Evolutionary conservation across 83 land plant species (phyloP).

Genomic region (Larix sibirica): DNA sequence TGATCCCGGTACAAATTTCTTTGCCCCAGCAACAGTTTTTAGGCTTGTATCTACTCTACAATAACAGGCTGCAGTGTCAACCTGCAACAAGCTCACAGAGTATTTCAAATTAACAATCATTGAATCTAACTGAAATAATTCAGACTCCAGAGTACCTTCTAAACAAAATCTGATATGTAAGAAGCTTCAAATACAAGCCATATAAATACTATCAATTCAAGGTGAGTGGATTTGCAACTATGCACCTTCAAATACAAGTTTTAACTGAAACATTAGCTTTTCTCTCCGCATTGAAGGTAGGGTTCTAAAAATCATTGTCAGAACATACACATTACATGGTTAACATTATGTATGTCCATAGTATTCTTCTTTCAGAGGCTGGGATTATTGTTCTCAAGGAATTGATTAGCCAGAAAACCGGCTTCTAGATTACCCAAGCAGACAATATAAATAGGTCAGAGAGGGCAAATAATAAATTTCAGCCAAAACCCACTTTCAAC

Average conservation of each 20-base stretch:
- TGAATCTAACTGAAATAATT: neutral
- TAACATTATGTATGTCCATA: neutral
- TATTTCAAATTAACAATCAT: neutral
- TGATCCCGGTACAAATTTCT: constrained; percentile 77
- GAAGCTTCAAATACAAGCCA: neutral
- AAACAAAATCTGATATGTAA: neutral
- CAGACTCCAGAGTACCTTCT: neutral
- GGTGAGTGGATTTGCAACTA: neutral
- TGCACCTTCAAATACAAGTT: neutral
- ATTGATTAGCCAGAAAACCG: neutral
- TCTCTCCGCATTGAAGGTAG: neutral
- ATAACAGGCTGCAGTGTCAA: constrained; percentile 80
- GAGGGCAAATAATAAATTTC: neutral
- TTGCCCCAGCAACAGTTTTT: constrained; percentile 77
- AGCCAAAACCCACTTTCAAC: neutral
- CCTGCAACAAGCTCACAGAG: constrained; percentile 43
- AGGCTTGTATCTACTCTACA: constrained; percentile 88
- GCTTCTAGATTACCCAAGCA: neutral
- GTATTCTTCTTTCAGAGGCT: neutral
- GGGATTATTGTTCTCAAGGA: neutral
- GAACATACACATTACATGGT: neutral
- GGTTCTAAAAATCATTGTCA: neutral
- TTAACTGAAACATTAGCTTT: neutral
- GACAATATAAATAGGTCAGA: neutral
- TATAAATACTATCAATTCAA: neutral